Conservation (phyloP, 768 basidiomycete genomes). For the Mycena metata region DNA sequence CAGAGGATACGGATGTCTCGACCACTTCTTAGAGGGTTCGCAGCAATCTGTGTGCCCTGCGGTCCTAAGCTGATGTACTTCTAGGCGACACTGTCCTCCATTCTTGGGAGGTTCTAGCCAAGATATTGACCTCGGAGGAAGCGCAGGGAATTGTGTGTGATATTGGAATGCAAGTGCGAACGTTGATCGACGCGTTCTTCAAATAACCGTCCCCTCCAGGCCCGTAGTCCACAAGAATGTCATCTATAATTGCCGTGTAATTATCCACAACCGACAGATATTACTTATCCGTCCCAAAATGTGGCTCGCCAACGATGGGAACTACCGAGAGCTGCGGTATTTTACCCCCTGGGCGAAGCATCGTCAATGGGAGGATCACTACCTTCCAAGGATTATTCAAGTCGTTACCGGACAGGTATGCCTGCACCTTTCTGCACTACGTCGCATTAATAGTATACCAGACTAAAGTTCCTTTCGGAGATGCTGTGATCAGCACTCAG, state of each 20-base stretch:
- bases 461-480: conserved; percentile 95
- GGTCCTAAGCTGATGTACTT: conserved; percentile 15
- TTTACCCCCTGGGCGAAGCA: conserved; percentile 97
- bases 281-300: conserved; percentile 97
- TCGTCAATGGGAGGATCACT: conserved; percentile 91
- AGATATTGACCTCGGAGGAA: conserved; percentile 85
- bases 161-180: conserved; percentile 85
- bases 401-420: conserved; percentile 89
- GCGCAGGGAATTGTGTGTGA: conserved; percentile 93
- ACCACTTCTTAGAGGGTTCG: conserved; percentile 96
- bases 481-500: conserved; percentile 91
- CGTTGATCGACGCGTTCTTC: neutral
- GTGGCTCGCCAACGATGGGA: conserved; percentile 99
- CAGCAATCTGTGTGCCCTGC: neutral
- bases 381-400: conserved; percentile 90
- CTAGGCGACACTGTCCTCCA: conserved; percentile 95
- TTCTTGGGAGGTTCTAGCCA: conserved; percentile 98
- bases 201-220: conserved; percentile 61
- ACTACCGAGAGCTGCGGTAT: conserved; percentile 90
- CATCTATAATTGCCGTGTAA: conserved; percentile 95
- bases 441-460: conserved; percentile 46
- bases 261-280: conserved; percentile 89
- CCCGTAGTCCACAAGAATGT: conserved; percentile 98
- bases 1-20: conserved; percentile 97
- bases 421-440: neutral